Percentiles rank a stretch among this genome's conserved stretches.
Conservation (phyloP, 2,329 filamentous ascomycete species). For the Aspergillus tamarii region DNA sequence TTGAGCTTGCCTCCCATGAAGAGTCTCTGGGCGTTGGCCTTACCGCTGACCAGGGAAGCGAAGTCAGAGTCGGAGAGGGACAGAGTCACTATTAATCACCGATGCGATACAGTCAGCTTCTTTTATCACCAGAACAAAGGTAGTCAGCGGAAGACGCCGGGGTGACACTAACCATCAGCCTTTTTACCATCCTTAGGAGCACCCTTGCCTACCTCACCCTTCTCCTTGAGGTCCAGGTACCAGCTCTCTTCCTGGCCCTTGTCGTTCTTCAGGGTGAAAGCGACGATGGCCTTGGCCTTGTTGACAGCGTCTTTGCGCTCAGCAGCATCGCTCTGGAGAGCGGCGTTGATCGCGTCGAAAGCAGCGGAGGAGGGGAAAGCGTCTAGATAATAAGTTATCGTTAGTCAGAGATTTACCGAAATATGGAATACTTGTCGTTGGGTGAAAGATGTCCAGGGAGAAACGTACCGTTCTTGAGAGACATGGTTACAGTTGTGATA, state of each 20-base stretch:
- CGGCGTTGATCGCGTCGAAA: slow-evolving; percentile 83
- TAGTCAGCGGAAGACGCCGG: slow-evolving; percentile 30
- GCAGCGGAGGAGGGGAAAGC: slow-evolving; percentile 87
- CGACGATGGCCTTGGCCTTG: slow-evolving; percentile 83
- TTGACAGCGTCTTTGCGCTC: slow-evolving; percentile 88
- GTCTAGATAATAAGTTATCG: slow-evolving; percentile 51
- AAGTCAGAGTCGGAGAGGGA: slow-evolving; percentile 85
- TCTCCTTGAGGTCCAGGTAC: slow-evolving; percentile 94
- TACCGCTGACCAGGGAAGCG: slow-evolving; percentile 76
- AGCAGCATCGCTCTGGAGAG: slow-evolving; percentile 68
- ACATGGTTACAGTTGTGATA: slow-evolving; percentile 55
- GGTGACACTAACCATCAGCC: slow-evolving; percentile 66
- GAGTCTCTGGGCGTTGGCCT: slow-evolving; percentile 90
- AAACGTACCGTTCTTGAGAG: slow-evolving; percentile 70
- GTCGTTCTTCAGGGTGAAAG: slow-evolving; percentile 89
- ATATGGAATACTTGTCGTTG: not conserved
- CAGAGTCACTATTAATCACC: slow-evolving; percentile 70
- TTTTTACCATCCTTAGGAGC: slow-evolving; percentile 70
- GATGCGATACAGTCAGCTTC: not conserved
- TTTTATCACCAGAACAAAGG: not conserved
- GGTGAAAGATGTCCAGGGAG: no score
- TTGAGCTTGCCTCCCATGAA: slow-evolving; percentile 99
- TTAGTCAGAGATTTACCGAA: slow-evolving; percentile 11
- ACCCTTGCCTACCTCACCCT: slow-evolving; percentile 79
- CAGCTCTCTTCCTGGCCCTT: slow-evolving; percentile 80